Base-by-base conservation (phyloP, 805 yeast species). In the Candida nanaspora region DNA sequence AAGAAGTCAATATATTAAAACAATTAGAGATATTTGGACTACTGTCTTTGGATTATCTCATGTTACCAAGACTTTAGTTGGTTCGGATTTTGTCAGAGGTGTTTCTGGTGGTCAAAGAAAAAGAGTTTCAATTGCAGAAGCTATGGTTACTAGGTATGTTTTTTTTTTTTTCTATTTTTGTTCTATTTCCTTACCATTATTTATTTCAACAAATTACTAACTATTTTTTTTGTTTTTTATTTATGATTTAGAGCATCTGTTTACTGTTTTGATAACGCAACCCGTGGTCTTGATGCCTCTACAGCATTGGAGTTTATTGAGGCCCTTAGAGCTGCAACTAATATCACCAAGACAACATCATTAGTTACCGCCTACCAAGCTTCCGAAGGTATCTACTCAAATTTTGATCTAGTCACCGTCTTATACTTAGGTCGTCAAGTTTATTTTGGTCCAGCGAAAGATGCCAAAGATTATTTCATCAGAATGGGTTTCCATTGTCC, bases 51-150 rank as follows among this genome's bases (percentile, higher is more conserved):
- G 82, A 44, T 62, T 78, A 48, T 66, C 71, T 35, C 83, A 80
- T 56, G 77, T 82, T 11, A 68, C 72, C 45, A 66, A 76, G 46
- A 80, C 86, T 18, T 68, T 76, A 38, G 85, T 80, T 39, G 86
- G 86, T 55, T 72, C 75, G 49, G 85, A 80, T 56, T 74, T 72
- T 41, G 76, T 80, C 15, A 69, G 84, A 58, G 86, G 86, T 59
- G 77, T 80, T 35, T 78, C 84, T 28, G 86, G 86, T 53, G 86
- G 86, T 62, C 83, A 80, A 62, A 65, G 86, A 50, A 80, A 80
- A 62, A 75, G 86, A 64, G 84, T 79, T 20, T 77, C 84, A 4
- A 72, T 80, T 49, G 85, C 81, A 3, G 86, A 80, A 58, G 82
- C 76, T 3, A 68, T 74, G 50, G 68, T 74, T 26, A 64, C 72